These are phyloP conservation scores for Xylaria digitata DNA, from an alignment of 2,329 filamentous ascomycete genomes.

Conservation along the genomic window DNA sequence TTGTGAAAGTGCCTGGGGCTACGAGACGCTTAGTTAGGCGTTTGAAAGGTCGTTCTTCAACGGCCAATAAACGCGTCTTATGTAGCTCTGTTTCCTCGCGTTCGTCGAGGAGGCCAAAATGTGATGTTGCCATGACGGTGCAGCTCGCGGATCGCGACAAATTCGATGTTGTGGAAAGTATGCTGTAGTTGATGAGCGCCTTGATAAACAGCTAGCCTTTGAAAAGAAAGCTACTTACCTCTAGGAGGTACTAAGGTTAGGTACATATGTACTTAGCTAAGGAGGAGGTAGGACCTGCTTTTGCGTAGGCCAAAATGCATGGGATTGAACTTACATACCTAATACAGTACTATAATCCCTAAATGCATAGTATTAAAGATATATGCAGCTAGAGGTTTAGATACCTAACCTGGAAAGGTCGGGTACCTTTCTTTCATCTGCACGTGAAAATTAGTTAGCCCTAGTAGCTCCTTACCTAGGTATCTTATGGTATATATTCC, in stretches of 20 bases:
- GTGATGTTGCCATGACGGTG: conserved; percentile 44
- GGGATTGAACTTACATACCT: too few species aligned
- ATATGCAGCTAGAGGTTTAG: too few species aligned
- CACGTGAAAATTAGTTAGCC: too few species aligned
- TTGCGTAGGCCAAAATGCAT: too few species aligned
- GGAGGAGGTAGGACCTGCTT: neutral
- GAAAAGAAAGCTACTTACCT: neutral
- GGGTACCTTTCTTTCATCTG: too few species aligned
- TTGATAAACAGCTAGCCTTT: neutral
- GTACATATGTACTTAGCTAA: too few species aligned
- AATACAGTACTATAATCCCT: too few species aligned
- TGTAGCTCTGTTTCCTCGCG: conserved; percentile 86
- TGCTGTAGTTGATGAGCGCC: conserved; percentile 5
- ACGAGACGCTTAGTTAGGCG: conserved; percentile 86
- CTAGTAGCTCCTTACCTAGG: too few species aligned
- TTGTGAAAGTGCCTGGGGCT: conserved; percentile 72
- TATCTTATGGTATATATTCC: too few species aligned
- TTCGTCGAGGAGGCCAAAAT: conserved; percentile 71
- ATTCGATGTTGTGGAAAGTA: neutral
- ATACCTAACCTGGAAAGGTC: too few species aligned
- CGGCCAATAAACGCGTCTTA: conserved; percentile 84
- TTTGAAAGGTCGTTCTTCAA: conserved; percentile 93
- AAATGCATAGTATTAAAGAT: too few species aligned
- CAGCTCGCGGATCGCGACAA: neutral
- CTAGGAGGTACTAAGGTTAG: neutral